Base-by-base conservation (phyloP, 192 early-diverging fungal genomes). In the Coemansia sp. region DNA sequence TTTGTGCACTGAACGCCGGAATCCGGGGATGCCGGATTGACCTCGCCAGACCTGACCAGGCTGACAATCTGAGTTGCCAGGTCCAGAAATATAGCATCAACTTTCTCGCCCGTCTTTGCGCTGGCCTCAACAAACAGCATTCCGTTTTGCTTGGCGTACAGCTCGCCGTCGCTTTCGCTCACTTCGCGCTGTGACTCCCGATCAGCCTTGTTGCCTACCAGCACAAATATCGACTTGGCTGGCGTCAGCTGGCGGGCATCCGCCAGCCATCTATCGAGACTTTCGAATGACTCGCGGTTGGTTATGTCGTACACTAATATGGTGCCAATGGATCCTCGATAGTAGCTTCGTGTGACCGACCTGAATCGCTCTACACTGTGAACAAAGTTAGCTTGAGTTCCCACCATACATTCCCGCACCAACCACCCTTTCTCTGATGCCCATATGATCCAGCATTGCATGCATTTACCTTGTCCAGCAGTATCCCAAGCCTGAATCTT, bases 261-360 rank as follows among this genome's bases (percentile, higher is more conserved):
- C 32, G 58, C 60, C 32, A 90, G 65, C 88, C 88, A 91, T 31
- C 77, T 83, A 30, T 82, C 75, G 11, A 89, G 68, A 23, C 74
- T 76, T 28, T 65, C 56, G 45, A 91, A 90, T 21, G 85, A 83
- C n/a, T 64, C 64, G 50, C 64, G 71, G 61, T 83, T 88, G 48
- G 87, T 85, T 41, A 91, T 82, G 66, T 91, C 89, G 55, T 90
- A 91, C n/a, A 90, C 87, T 23, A 91, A 60, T 10, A 89, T 71
- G 16, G 85, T 88, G 36, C 88, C 89, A 10, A 86, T 85, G 31
- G 89, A 87, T 34, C 89, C 89, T 63, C 89, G 82, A 56, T 90
- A 91, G 54, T 91, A 91, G 67, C 86, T 88, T 43, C 82, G 78
- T 3, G 89, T 91, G 15, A 91, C 72, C 16, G 79, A 79, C 36